These are phyloP conservation scores for Blastobotrys arbuscula DNA, from an alignment of 1,139 yeast genomes.

Conservation along the genomic window DNA sequence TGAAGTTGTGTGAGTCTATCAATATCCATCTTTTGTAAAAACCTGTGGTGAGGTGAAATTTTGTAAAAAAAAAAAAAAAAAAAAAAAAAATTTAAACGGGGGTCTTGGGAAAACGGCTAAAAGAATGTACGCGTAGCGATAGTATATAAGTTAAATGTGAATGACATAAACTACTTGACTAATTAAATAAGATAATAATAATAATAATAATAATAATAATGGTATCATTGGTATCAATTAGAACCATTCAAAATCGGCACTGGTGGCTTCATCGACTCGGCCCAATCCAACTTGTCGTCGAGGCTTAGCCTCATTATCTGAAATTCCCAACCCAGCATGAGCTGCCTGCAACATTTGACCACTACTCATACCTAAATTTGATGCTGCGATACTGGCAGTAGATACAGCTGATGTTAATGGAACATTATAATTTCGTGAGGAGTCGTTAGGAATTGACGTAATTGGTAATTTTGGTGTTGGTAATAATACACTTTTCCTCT, in stretches of 20 bases:
- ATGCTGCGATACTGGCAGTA: not conserved
- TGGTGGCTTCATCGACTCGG: slow-evolving; percentile 4
- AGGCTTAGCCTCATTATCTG: not conserved
- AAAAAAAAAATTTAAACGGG: not conserved
- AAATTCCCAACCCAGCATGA: not conserved
- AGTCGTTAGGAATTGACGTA: slow-evolving; percentile 1
- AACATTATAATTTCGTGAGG: not conserved
- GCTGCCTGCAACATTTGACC: not conserved
- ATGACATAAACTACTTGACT: too few relatives aligned
- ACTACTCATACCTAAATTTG: slow-evolving; percentile 1
- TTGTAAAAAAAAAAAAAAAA: not conserved
- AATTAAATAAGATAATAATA: not conserved
- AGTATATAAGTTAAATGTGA: not conserved
- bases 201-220: not conserved
- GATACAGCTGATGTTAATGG: not conserved
- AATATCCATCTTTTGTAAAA: slow-evolving; percentile 30
- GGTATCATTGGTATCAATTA: not conserved
- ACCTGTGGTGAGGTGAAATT: not conserved
- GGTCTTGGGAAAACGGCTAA: not conserved
- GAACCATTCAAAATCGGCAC: slow-evolving; percentile 10
- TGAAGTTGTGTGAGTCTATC: slow-evolving; percentile 92
- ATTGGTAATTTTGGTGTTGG: slow-evolving; percentile 20
- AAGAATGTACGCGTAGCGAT: not conserved
- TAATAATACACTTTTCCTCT: slow-evolving; percentile 19
- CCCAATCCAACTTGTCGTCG: not conserved